These are phyloP conservation scores for Gilbertella persicaria DNA, from an alignment of 371 early-diverging fungal species.

Conservation along the genomic window DNA sequence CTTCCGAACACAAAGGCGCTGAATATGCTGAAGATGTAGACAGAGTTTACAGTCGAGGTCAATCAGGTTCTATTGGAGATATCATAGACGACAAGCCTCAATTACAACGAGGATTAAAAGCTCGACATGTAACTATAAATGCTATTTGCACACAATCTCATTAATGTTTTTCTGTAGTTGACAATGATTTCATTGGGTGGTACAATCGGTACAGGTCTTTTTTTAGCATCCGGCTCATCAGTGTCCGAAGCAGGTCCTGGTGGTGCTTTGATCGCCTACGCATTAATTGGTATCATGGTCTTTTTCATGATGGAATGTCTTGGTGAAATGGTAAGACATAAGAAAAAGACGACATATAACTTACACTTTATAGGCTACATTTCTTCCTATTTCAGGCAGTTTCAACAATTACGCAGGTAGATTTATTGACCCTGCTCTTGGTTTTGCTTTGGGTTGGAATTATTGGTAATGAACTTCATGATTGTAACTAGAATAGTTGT, in stretches of 20 bases:
- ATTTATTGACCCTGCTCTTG: conserved; percentile 85
- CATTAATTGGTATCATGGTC: conserved; percentile 76
- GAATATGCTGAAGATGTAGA: conserved; percentile 6
- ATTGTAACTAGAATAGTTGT: too few species aligned
- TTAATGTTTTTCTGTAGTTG: conserved; percentile 30
- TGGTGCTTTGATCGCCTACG: conserved; percentile 77
- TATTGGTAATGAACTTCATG: too few species aligned
- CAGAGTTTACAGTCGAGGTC: conserved; percentile 11
- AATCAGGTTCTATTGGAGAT: conserved; percentile 18
- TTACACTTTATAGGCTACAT: conserved; percentile 48
- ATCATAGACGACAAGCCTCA: conserved; percentile 17
- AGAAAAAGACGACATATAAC: not conserved
- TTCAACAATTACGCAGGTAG: conserved; percentile 84
- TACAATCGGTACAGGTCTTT: conserved; percentile 85
- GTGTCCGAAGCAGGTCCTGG: conserved; percentile 83
- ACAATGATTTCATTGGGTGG: conserved; percentile 84
- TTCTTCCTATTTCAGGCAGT: conserved; percentile 81
- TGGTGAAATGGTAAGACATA: conserved; percentile 75
- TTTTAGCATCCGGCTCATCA: conserved; percentile 80
- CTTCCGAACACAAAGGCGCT: conserved; percentile 1
- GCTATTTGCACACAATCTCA: too few species aligned
- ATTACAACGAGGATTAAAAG: conserved; percentile 30
- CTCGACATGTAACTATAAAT: conserved; percentile 36
- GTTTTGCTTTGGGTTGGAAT: conserved; percentile 85
- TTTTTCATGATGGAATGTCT: conserved; percentile 82